Evolutionary conservation across 768 basidiomycete genomes (phyloP), one percentile per base, ranked within the genome.

Genomic region (Serendipita vermifera): DNA sequence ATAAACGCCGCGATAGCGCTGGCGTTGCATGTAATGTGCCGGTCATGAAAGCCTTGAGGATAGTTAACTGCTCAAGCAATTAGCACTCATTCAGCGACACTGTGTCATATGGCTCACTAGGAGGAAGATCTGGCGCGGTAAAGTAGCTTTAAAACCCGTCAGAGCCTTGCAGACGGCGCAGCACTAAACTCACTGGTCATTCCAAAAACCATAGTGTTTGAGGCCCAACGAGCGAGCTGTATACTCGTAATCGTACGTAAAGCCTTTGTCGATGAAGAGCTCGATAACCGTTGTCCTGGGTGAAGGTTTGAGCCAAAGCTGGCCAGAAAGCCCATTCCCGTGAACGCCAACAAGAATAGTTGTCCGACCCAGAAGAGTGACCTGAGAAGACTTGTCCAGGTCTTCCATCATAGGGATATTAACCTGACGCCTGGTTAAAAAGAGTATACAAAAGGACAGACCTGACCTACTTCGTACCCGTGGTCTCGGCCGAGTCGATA

Each of bases 381-480:
- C 32, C 29, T 51, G 46, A n/a, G 26, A 15, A 31, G n/a, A 15
- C 17, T n/a, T n/a, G n/a, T 5, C 5, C 46, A 27, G 26, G n/a
- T 51, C 29, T 11, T 51, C 46, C 20, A 29, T 26, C 9, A n/a
- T 26, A 7, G 29, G 46, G 15, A 51, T 31, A 9, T 5, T 5
- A n/a, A 51, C 9, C 46, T 51, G n/a, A n/a, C n/a, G 22, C 20
- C n/a, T 27, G 5, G 13, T 9, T 51, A 27, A 22, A 22, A 26
- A 9, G 9, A n/a, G 46, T 29, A 9, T n/a, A 15, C 24, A 9
- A 15, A 27, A 15, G 26, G 5, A 20, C n/a, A 51, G 3, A 92
- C 88, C 38, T 93, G 73, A 63, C 93, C 87, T 41, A 96, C 82
- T 69, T 96, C 91, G 64, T 84, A 88, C 1, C 84, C 88, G 61